Evolutionary conservation across 805 yeast species (phyloP), one percentile per base, ranked within the genome.

Genomic region (Wilhelminamyces savonicus): DNA sequence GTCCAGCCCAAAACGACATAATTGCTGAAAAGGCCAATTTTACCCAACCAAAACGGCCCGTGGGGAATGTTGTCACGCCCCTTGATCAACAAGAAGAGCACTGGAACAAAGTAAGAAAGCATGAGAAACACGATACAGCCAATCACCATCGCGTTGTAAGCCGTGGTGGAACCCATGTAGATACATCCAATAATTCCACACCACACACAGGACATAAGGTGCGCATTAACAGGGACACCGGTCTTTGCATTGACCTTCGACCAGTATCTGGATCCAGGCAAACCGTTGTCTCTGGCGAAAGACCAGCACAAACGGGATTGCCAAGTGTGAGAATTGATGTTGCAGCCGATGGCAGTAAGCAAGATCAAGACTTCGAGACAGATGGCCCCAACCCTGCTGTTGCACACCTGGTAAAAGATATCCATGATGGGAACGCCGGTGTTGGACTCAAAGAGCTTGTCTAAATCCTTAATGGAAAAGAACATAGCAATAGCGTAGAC

Each of bases 11-110:
- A 34, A 11, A 72, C 57, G 3, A 78, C 69, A 15, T 65, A 43
- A 46, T 78, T 77, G 29, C 70, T 54, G 28, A 72, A 37, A 2
- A 57, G 42, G 2, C 85, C 85, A 32, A 73, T 28, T 31, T 61
- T 59, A 4, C 82, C 82, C 30, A 71, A 44, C 82, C 85, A 78
- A 53, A 75, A 78, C 21, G 82, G 84, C 24, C 86, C 86, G 47
- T 66, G 78, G 37, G 48, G 58, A 37, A 76, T 71, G 35, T 55
- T 67, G 44, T 58, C 57, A 59, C 79, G 66, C 18, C 76, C 79
- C 40, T 54, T 65, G 36, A 46, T 37, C 29, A 75, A 50, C 30
- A 71, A 52, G 41, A 71, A 75, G 4, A 55, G 44, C 13, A 67
- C 59, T 13, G 84, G 84, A 23, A 79, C 66, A 10, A 68, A 44